A percentile compares a stretch with the other conserved stretches of the same genome.
These are phyloP conservation scores for Collariella sp. DNA, from an alignment of 495 filamentous ascomycete genomes.

Conservation along the genomic window DNA sequence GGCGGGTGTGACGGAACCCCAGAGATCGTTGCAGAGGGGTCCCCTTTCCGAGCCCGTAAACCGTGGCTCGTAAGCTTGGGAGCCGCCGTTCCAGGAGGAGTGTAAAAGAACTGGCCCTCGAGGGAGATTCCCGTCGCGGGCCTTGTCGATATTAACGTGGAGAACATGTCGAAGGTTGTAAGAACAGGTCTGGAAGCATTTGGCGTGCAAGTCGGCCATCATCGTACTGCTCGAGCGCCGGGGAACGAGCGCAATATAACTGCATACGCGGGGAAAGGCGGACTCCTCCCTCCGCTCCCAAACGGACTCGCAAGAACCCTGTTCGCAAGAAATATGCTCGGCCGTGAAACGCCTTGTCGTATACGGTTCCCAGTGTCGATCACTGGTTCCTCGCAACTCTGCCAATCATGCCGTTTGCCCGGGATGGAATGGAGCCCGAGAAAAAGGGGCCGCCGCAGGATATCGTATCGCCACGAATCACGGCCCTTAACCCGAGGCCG, in stretches of 20 bases:
- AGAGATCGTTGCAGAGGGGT: slow-evolving; percentile 12
- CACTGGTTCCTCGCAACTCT: not conserved
- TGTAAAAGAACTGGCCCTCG: slow-evolving; percentile 19
- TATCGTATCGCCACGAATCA: slow-evolving; percentile 2
- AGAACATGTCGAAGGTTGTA: slow-evolving; percentile 12
- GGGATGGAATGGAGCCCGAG: slow-evolving; percentile 6
- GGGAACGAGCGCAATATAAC: slow-evolving; percentile 18
- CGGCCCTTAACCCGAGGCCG: not conserved
- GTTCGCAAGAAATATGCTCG: slow-evolving; percentile 7
- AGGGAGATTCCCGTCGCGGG: slow-evolving; percentile 7
- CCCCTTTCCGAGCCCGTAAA: slow-evolving; percentile 4
- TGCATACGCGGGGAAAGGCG: slow-evolving; percentile 12
- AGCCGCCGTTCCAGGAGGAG: slow-evolving; percentile 1
- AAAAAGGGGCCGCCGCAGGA: slow-evolving; percentile 10
- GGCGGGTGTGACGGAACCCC: slow-evolving; percentile 10
- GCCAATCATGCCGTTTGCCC: not conserved
- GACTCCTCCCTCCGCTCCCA: slow-evolving; percentile 11
- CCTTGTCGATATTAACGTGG: slow-evolving; percentile 6
- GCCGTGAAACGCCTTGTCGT: slow-evolving; percentile 4
- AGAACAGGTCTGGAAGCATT: slow-evolving; percentile 11
- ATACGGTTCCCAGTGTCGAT: not conserved
- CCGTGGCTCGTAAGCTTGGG: slow-evolving; percentile 9
- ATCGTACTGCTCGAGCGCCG: slow-evolving; percentile 7
- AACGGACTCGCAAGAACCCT: slow-evolving; percentile 1
- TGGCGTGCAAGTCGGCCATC: slow-evolving; percentile 11